Base-by-base conservation (phyloP, 2,329 filamentous ascomycete genomes). In the Penicillium carneum region DNA sequence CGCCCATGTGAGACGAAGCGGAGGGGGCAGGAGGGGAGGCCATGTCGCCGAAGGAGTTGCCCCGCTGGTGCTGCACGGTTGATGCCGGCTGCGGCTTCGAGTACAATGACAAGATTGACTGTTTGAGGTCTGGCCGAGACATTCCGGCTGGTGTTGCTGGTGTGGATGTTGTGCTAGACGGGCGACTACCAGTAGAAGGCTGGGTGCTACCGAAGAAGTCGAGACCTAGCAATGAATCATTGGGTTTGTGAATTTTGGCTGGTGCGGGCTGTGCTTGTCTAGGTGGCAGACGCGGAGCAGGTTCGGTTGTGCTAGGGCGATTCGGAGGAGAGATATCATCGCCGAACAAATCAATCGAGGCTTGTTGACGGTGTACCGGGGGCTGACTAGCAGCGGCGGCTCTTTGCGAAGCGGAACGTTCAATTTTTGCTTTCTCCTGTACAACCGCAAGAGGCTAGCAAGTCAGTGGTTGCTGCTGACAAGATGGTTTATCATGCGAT, bases 21-120 rank as follows among this genome's bases (percentile, higher is more conserved):
- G 70, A 72, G 47, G 68, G 74, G 50, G 64, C 69, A 57, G 78
- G 65, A 16, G 80, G 77, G 23, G 89, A 86, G 3, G 89, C 87
- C 81, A 92, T 84, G 53, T 86, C 86, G 18, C 90, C 87, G 70
- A 93, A 91, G 0, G 88, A 88, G 31, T 84, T 83, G 41, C 84
- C 84, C 12, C 85, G 83, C 38, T 82, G 81, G 74, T 90, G 88
- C 33, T 83, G 80, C 23, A 46, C 31, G 11, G 63, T 62, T 23
- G 81, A 74, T 57, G 80, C 80, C 57, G 87, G 83, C 69, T 91
- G 90, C n/a, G 91, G 88, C 73, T 92, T 90, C 1, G 93, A 92
- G 75, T 99, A 99, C 16, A 99, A 85, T 8, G 95, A 99, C 50
- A 99, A 81, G 63, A 99, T 99, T 2, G 94, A 98, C 78, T 97